A percentile compares a stretch with the other conserved stretches of the same genome.
These are phyloP conservation scores for Pythium monospermum DNA, from an alignment of 352 stramenopile genomes.

Conservation along the genomic window DNA sequence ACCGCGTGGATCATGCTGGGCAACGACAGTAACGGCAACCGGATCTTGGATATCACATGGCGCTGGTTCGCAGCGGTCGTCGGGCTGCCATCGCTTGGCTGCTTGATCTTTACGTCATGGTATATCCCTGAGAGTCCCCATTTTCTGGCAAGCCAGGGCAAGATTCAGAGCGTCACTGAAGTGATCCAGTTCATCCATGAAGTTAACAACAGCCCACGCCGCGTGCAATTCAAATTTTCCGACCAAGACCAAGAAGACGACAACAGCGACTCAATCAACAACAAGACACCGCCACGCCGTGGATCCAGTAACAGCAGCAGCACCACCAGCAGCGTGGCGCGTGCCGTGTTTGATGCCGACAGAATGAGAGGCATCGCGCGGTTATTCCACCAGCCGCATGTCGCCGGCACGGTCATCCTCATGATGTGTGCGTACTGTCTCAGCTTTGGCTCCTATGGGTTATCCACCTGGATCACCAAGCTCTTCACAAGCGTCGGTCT, in stretches of 20 bases:
- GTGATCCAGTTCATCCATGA: constrained; percentile 66
- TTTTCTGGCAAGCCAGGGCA: constrained; percentile 64
- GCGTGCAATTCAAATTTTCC: constrained; percentile 71
- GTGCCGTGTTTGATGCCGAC: constrained; percentile 62
- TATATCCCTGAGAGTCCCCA: constrained; percentile 84
- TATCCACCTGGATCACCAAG: constrained; percentile 93
- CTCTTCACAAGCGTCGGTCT: constrained; percentile 86
- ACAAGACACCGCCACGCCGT: constrained; percentile 27
- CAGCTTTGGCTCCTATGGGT: constrained; percentile 89
- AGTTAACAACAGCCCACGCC: constrained; percentile 35
- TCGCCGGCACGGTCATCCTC: constrained; percentile 46
- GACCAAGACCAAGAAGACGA: constrained; percentile 36
- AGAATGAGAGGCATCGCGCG: constrained; percentile 35
- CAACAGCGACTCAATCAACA: neutral
- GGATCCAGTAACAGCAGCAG: too few species aligned
- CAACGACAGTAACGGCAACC: constrained; percentile 48
- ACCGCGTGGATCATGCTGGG: constrained; percentile 85
- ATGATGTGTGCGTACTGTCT: constrained; percentile 68
- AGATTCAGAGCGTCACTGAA: constrained; percentile 38
- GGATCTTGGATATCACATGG: constrained; percentile 75
- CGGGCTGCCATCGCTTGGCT: constrained; percentile 65
- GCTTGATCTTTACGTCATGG: constrained; percentile 50
- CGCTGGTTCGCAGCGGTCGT: constrained; percentile 76
- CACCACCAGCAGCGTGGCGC: constrained; percentile 59
- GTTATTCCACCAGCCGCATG: constrained; percentile 44